Evolutionary conservation across 2,329 filamentous ascomycete genomes (phyloP), one percentile per base, ranked within the genome.

Genomic region (Rutstroemia sp.): DNA sequence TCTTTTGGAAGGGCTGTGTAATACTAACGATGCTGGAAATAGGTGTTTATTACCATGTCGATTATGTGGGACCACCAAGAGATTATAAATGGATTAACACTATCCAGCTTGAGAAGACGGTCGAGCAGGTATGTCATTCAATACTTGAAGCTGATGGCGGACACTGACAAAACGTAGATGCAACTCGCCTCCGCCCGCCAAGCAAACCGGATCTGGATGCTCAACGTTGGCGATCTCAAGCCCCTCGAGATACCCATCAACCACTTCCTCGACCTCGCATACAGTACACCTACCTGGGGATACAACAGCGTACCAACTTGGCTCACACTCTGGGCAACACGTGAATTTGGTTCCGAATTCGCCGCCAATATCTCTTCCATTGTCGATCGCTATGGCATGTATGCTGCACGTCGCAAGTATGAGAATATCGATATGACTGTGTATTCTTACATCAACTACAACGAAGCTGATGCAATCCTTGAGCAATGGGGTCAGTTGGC

Each of bases 221-320:
- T 82, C 41, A 86, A 86, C 58, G 78, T 84, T 5, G 81, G 81
- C n/a, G 82, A 86, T 63, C 72, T 85, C 42, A 85, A 84, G 65
- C 77, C 78, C 0, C 62, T 68, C 70, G 81, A 87, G 71, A 75
- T 87, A 16, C 82, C 84, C 19, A 82, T 87, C 65, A 81, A 75
- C 64, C 83, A 87, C 68, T 87, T 83, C 71, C 73, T 88, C 60
- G 83, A 87, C 60, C 74, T 88, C 58, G 85, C 83, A 1, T 88
- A 88, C 66, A 80, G 88, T 64, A 77, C 80, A 21, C 70, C 78
- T 19, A 66, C 71, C 1, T 86, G 80, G 76, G 74, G 76, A n/a
- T 75, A 78, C 51, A 75, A 80, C 48, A 81, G 77, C 53, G 78
- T 80, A 0, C 71, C 73, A 1, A 71, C 73, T 2, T 88, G 83